Percentiles rank a stretch among this genome's conserved stretches.
Conservation (phyloP, 345 rosid species). For the Schrenkiella parvula region DNA sequence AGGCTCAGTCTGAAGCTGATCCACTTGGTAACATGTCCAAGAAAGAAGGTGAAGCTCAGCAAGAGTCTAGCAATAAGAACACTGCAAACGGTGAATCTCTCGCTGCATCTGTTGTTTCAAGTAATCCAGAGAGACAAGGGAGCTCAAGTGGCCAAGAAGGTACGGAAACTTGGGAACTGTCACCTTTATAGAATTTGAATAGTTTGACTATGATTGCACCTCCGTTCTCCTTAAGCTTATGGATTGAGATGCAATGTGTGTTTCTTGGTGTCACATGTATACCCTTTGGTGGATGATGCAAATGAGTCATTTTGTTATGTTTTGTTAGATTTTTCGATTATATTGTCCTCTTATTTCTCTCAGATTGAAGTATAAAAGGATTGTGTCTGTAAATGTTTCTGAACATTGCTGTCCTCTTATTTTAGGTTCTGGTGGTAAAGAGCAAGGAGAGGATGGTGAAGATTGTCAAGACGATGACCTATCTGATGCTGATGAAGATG, state of each 20-base stretch:
- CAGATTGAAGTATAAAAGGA: background rate
- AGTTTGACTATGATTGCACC: background rate
- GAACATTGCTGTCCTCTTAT: background rate
- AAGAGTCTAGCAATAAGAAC: conserved; percentile 35
- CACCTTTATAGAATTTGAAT: background rate
- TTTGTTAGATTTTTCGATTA: background rate
- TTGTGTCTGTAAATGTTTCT: background rate
- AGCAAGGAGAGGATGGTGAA: conserved; percentile 52
- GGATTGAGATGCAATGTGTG: background rate
- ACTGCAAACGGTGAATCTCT: conserved; percentile 43
- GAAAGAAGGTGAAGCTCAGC: conserved; percentile 47
- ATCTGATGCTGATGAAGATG: conserved; percentile 80
- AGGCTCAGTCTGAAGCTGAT: conserved; percentile 94
- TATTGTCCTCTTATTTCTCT: background rate
- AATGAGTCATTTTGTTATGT: background rate
- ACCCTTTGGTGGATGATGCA: background rate
- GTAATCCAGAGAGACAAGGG: conserved; percentile 45
- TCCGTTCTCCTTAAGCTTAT: background rate
- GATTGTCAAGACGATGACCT: conserved; percentile 58
- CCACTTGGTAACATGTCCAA: conserved; percentile 71
- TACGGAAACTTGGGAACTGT: background rate
- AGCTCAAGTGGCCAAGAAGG: conserved; percentile 49
- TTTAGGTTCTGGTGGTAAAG: conserved; percentile 48
- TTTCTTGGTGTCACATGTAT: background rate
- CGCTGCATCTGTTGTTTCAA: conserved; percentile 44